A percentile compares a stretch with the other conserved stretches of the same genome.
Evolutionary conservation across 495 filamentous ascomycete genomes (phyloP).

Genomic region (Opeltia flavorubescens): DNA sequence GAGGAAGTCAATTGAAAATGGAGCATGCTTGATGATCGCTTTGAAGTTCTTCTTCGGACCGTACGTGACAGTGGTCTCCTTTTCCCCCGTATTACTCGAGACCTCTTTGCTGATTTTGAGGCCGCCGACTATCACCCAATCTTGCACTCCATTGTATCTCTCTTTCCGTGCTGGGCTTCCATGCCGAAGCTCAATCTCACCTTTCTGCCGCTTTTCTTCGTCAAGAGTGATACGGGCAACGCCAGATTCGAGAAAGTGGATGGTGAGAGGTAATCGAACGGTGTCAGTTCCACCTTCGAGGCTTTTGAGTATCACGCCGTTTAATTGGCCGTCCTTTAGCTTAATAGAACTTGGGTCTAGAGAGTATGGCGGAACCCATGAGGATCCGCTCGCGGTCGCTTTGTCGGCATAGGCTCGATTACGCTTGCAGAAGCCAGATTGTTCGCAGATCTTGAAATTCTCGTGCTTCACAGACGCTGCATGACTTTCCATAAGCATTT

Average conservation of each 20-base stretch:
- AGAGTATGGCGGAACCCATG: slow-evolving; percentile 72
- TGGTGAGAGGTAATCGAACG: slow-evolving; percentile 64
- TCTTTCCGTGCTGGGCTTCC: slow-evolving; percentile 77
- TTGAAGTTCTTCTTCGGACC: slow-evolving; percentile 63
- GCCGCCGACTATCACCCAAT: slow-evolving; percentile 77
- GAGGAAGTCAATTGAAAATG: slow-evolving; percentile 75
- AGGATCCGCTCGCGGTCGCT: slow-evolving; percentile 42
- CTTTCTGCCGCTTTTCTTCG: slow-evolving; percentile 77
- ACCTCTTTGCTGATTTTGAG: slow-evolving; percentile 54
- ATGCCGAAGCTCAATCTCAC: slow-evolving; percentile 76
- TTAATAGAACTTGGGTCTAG: slow-evolving; percentile 55
- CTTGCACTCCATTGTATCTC: slow-evolving; percentile 78
- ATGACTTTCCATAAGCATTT: background rate
- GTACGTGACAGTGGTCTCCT: slow-evolving; percentile 66
- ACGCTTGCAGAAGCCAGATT: slow-evolving; percentile 92
- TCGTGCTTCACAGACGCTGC: slow-evolving; percentile 80
- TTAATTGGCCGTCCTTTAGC: slow-evolving; percentile 67
- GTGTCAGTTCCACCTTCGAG: slow-evolving; percentile 45
- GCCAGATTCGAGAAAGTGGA: slow-evolving; percentile 82
- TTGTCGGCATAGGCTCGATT: slow-evolving; percentile 81
- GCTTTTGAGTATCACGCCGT: slow-evolving; percentile 65
- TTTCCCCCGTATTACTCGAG: slow-evolving; percentile 37
- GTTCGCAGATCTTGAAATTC: slow-evolving; percentile 88
- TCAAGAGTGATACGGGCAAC: slow-evolving; percentile 76
- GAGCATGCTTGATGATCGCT: slow-evolving; percentile 66